Evolutionary conservation across 2,329 filamentous ascomycete genomes (phyloP).

Genomic region (Sclerotinia subarctica): DNA sequence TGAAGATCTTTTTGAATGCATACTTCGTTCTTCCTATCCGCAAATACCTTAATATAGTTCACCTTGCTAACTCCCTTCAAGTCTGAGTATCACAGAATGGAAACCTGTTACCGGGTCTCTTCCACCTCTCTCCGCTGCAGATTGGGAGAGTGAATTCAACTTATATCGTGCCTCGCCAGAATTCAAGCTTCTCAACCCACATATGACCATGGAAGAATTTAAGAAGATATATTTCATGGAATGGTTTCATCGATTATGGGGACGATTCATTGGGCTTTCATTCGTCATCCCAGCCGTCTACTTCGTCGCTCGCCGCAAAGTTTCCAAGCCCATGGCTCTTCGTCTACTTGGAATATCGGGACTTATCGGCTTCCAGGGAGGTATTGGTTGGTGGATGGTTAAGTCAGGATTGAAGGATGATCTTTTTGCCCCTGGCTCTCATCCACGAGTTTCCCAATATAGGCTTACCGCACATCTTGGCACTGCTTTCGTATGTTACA

Average conservation of each 20-base stretch:
- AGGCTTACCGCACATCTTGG: constrained; percentile 84
- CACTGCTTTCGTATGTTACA: constrained; percentile 88
- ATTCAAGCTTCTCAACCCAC: constrained; percentile 85
- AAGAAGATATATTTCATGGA: constrained; percentile 99
- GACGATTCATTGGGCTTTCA: constrained; percentile 82
- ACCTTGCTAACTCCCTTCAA: neutral
- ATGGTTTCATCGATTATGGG: constrained; percentile 95
- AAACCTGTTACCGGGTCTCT: constrained; percentile 89
- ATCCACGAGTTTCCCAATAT: constrained; percentile 93
- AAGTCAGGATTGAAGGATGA: constrained; percentile 95
- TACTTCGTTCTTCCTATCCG: too few species aligned
- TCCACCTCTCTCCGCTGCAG: constrained; percentile 71
- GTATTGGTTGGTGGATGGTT: constrained; percentile 99
- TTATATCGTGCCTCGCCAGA: constrained; percentile 93
- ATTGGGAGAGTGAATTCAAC: constrained; percentile 90
- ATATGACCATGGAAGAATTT: constrained; percentile 91
- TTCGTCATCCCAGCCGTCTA: constrained; percentile 87
- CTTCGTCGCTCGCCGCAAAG: constrained; percentile 76
- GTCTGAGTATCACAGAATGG: constrained; percentile 98
- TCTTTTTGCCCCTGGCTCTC: constrained; percentile 83
- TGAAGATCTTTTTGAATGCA: neutral
- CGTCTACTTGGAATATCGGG: constrained; percentile 79
- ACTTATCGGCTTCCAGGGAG: constrained; percentile 90
- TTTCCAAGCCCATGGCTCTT: constrained; percentile 72
- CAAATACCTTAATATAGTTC: neutral